Percentiles rank a stretch among this genome's conserved stretches.
Evolutionary conservation across 73 alveolate genomes (phyloP).

Genomic region (Tetrahymena elliotti): DNA sequence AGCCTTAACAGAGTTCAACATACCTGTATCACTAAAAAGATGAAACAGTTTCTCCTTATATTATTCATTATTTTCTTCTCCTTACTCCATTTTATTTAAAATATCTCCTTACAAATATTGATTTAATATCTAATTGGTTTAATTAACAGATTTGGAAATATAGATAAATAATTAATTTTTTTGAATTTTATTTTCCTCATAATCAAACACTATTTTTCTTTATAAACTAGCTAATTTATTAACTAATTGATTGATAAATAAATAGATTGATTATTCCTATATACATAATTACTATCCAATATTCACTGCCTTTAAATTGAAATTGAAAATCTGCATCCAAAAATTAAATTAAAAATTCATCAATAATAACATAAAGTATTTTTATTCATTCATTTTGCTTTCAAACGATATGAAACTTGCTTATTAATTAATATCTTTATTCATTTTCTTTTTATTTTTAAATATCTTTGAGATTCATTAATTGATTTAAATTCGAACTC

Average conservation of each 20-base stretch:
- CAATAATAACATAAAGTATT: too few relatives aligned
- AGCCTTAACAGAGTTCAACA: constrained; percentile 30
- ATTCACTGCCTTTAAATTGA: not conserved
- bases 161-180: not conserved
- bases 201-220: not conserved
- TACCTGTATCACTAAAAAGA: constrained; percentile 5
- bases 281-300: not conserved
- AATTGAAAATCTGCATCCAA: not conserved
- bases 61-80: not conserved
- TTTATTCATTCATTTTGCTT: too few relatives aligned
- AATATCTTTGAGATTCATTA: not conserved
- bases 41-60: not conserved
- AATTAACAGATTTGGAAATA: not conserved
- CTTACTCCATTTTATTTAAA: not conserved
- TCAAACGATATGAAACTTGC: not conserved
- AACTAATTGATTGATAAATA: too few relatives aligned
- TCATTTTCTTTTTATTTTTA: not conserved
- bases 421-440: not conserved
- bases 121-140: not conserved
- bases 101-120: not conserved
- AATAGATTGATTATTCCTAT: not conserved
- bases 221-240: too few relatives aligned
- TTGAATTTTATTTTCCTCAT: not conserved
- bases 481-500: not conserved
- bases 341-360: not conserved